Evolutionary conservation across 495 filamentous ascomycete species (phyloP).

Genomic region (Aspergillus taichungensis): DNA sequence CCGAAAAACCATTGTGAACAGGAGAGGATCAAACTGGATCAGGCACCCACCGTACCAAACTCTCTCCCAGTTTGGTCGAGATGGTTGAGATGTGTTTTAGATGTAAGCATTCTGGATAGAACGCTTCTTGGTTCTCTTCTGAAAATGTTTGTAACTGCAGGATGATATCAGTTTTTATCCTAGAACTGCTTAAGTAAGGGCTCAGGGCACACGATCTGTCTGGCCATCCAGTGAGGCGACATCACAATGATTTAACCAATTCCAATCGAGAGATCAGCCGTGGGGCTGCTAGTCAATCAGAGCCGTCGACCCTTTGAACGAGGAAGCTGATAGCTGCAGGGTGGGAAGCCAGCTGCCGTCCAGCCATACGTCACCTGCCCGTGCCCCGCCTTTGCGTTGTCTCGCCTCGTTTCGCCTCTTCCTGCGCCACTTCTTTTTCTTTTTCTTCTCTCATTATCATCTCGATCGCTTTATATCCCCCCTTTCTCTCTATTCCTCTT

Average conservation of each 20-base stretch:
- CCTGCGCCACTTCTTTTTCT: neutral
- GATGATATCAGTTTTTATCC: too few relatives aligned
- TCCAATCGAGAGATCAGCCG: too few relatives aligned
- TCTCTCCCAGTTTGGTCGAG: neutral
- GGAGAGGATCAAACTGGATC: neutral
- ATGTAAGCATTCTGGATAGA: conserved; percentile 9
- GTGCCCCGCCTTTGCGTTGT: conserved; percentile 7
- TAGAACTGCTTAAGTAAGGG: too few relatives aligned
- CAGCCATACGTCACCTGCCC: conserved; percentile 5
- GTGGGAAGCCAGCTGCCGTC: too few relatives aligned
- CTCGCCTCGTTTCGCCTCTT: conserved; percentile 1
- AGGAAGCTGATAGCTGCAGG: too few relatives aligned
- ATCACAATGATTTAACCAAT: too few relatives aligned
- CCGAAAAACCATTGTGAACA: too few relatives aligned
- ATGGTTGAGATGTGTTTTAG: too few relatives aligned
- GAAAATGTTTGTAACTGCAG: too few relatives aligned
- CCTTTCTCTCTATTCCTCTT: neutral
- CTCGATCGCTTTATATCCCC: conserved; percentile 7
- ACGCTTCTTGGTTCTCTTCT: neutral
- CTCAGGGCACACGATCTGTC: too few relatives aligned
- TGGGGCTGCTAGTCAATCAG: neutral
- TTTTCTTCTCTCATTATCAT: conserved; percentile 7
- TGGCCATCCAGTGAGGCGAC: too few relatives aligned
- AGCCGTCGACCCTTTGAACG: neutral
- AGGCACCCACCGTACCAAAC: neutral